phyloP scores from a whole-genome alignment of 257 asterid genomes.

The Nicotiana tomentosiformis region DNA sequence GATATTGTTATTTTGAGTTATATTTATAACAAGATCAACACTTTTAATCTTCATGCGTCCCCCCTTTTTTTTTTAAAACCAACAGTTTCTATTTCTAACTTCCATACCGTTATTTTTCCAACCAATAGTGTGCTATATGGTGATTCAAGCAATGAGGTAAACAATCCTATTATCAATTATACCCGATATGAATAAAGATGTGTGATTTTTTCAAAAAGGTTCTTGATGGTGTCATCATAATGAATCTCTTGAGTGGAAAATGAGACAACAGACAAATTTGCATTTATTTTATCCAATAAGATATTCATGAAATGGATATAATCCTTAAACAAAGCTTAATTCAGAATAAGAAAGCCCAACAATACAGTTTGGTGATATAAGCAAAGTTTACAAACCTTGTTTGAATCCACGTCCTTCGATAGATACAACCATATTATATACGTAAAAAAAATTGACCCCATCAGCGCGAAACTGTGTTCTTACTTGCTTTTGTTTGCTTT shows the following conservation, averaged over 20 bases:
- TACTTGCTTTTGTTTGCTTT: neutral
- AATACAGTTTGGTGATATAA: conserved; percentile 43
- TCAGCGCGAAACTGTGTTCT: conserved; percentile 19
- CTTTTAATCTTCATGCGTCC: no score
- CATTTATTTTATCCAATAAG: conserved; percentile 23
- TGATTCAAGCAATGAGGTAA: conserved; percentile 25
- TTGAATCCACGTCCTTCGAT: conserved; percentile 66
- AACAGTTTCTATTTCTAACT: no score
- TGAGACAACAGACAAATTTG: conserved; percentile 29
- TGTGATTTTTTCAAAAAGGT: neutral
- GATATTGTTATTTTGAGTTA: no score
- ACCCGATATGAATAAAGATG: neutral
- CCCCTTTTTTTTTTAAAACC: no score
- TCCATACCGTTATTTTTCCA: neutral
- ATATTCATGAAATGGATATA: conserved; percentile 36
- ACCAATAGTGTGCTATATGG: neutral
- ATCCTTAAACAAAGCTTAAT: neutral
- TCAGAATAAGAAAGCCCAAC: neutral
- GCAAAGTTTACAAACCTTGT: conserved; percentile 45
- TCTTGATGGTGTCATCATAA: conserved; percentile 3
- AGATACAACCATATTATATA: neutral
- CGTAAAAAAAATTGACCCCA: neutral
- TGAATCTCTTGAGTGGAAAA: conserved; percentile 21
- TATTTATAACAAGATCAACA: no score
- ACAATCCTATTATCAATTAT: conserved; percentile 3